Base-by-base conservation (phyloP, 2,329 filamentous ascomycete genomes). In the Verticillium albo-atrum region DNA sequence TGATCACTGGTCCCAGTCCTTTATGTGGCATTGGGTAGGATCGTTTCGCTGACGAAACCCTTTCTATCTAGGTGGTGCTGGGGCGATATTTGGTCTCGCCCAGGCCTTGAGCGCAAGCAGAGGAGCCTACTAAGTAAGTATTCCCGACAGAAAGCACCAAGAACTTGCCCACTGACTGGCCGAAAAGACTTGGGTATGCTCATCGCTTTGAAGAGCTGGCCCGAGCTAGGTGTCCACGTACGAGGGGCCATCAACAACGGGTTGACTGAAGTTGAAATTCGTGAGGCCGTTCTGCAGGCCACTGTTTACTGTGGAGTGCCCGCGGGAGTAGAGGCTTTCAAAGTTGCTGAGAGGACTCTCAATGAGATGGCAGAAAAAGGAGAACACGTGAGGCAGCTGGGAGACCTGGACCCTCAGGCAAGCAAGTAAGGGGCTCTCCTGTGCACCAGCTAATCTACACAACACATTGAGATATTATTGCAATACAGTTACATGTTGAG, bases 211-310 rank as follows among this genome's bases (percentile, higher is more conserved):
- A 87, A 87, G 63, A 77, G 82, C 17, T 76, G 76, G 32, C 78
- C 80, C 0, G 86, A 89, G 66, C 75, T 89, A 53, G 84, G 74
- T 0, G 77, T 86, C 3, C 86, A 89, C 67, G 75, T 85, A 15
- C 77, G 84, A 26, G 86, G 86, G 1, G 86, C 86, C 2, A 71
- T 86, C 60, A 84, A 80, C 63, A 89, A 89, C 64, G 86, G 85
- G 0, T 70, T 83, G 10, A 82, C 77, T 0, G 85, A 87, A 66
- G 68, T 84, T 20, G 86, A 72, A 59, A 69, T 72, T 15, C 74
- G 84, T 17, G 86, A 89, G 72, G 79, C 83, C 2, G 72, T 80
- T 28, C 62, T 80, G 34, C 78, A 81, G 58, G 72, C 74, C 3
- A 74, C 73, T 3, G 71, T 75, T 6, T 78, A 79, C 60, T 74